Evolutionary conservation across 2,329 filamentous ascomycete genomes (phyloP).

Genomic region (Escovopsis sp.): DNA sequence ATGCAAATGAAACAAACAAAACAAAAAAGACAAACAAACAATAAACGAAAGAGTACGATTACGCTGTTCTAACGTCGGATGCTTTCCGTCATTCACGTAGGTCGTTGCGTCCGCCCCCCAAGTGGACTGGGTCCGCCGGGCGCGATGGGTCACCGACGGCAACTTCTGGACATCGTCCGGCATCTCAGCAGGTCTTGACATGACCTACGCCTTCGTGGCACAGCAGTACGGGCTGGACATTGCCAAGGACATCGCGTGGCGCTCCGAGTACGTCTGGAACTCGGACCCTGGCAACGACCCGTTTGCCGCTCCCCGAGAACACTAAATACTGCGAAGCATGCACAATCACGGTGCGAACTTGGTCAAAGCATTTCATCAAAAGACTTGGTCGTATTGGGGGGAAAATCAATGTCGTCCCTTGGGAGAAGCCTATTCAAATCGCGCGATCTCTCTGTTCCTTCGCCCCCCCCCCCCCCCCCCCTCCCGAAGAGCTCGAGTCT

Average conservation of each 20-base stretch:
- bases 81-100: no score
- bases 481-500: no score
- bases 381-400: no score
- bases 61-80: no score
- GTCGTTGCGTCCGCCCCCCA: conserved; percentile 11
- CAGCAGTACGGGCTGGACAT: conserved; percentile 33
- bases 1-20: conserved; percentile 21
- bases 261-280: conserved; percentile 44
- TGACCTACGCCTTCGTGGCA: conserved; percentile 20
- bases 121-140: conserved; percentile 39
- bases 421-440: no score
- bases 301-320: conserved; percentile 18
- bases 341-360: no score
- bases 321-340: no score
- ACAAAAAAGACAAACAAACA: no score
- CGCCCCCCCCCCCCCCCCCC: no score
- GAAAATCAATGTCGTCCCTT: no score
- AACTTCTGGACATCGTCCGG: conserved; percentile 49
- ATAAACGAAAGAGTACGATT: conserved; percentile 10
- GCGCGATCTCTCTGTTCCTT: no score
- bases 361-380: no score
- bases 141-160: conserved; percentile 45
- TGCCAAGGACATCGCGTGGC: conserved; percentile 32
- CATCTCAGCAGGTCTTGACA: conserved; percentile 30
- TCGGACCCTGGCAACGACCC: conserved; percentile 35